Percentiles rank a stretch among this genome's conserved stretches.
Evolutionary conservation across 169 alveolate species (phyloP).

Genomic region (Eimeria maxima): DNA sequence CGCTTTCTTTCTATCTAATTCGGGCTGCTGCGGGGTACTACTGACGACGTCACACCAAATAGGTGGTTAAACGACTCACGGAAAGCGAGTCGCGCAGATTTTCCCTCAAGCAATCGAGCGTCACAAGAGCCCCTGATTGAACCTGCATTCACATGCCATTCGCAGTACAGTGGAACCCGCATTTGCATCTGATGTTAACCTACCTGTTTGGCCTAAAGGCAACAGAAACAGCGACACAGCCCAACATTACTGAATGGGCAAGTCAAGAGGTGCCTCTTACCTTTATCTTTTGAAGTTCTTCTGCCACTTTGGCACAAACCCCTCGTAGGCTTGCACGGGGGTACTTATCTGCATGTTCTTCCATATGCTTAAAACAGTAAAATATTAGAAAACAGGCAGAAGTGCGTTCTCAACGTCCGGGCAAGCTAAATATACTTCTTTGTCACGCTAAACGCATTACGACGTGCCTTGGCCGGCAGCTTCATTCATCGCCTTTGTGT

Average conservation of each 20-base stretch:
- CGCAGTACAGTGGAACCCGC: too few relatives aligned
- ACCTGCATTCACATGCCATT: background rate
- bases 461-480: background rate
- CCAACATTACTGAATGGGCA: background rate
- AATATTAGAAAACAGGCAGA: background rate
- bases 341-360: slow-evolving; percentile 41
- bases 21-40: background rate
- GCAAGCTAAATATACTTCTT: background rate
- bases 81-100: slow-evolving; percentile 20
- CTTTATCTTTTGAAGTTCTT: slow-evolving; percentile 40
- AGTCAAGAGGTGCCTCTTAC: background rate
- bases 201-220: background rate
- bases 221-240: background rate
- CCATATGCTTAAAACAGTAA: slow-evolving; percentile 50
- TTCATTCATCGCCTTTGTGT: background rate
- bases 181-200: background rate
- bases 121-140: slow-evolving; percentile 11
- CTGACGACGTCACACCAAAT: background rate
- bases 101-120: slow-evolving; percentile 35
- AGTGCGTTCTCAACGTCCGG: background rate
- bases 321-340: slow-evolving; percentile 66
- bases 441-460: background rate
- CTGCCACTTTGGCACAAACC: slow-evolving; percentile 54
- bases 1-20: background rate
- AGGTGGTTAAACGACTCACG: background rate